These are phyloP conservation scores for Spongiforma sp. DNA, from an alignment of 1,284 basidiomycete species.

Conservation along the genomic window DNA sequence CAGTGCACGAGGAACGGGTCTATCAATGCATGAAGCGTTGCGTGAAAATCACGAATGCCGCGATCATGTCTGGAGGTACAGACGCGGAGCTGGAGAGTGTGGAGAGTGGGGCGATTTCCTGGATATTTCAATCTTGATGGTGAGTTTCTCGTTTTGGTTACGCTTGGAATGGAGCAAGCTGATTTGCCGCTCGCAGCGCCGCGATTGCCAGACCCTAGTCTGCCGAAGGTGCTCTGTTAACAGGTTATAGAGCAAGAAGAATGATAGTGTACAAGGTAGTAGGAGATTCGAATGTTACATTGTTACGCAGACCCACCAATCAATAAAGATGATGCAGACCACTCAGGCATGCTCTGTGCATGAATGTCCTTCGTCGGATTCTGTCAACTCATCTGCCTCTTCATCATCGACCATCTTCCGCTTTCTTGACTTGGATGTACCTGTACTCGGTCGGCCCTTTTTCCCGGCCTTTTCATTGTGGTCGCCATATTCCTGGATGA, in stretches of 20 bases:
- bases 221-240: conserved; percentile 41
- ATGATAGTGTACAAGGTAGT: conserved; percentile 5
- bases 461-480: conserved; percentile 9
- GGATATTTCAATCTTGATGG: conserved; percentile 37
- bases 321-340: not conserved
- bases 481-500: conserved; percentile 22
- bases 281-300: not conserved
- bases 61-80: conserved; percentile 30
- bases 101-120: conserved; percentile 37
- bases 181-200: conserved; percentile 32
- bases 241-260: conserved; percentile 17
- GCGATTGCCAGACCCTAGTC: conserved; percentile 35
- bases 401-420: conserved; percentile 5
- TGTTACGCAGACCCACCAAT: not conserved
- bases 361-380: conserved; percentile 16
- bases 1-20: conserved; percentile 22
- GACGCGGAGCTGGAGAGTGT: conserved; percentile 37
- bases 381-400: conserved; percentile 10
- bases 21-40: conserved; percentile 19
- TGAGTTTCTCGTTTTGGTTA: conserved; percentile 20
- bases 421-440: conserved; percentile 11
- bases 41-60: conserved; percentile 41
- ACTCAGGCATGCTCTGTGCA: conserved; percentile 7
- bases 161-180: not conserved
- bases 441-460: not conserved